These are phyloP conservation scores for Hypoxylon subgilvum DNA, from an alignment of 495 filamentous ascomycete species.

Conservation along the genomic window DNA sequence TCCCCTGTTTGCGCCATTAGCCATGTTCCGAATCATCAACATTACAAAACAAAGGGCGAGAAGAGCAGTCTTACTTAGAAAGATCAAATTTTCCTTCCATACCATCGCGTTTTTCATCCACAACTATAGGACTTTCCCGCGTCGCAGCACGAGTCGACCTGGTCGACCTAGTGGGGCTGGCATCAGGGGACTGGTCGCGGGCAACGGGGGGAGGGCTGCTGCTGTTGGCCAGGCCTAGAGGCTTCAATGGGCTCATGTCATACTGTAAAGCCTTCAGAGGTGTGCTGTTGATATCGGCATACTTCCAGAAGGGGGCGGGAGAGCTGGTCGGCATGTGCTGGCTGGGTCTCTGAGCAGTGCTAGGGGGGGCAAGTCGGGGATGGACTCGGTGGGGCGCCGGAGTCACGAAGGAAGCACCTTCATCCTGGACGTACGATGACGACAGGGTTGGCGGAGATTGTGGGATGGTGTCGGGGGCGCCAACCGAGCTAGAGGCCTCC, in stretches of 20 bases:
- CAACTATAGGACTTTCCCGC: constrained; percentile 29
- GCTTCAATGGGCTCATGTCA: constrained; percentile 60
- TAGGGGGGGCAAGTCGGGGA: constrained; percentile 83
- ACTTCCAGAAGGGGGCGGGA: constrained; percentile 98
- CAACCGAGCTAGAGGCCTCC: constrained; percentile 57
- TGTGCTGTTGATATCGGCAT: constrained; percentile 75
- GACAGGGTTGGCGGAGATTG: constrained; percentile 75
- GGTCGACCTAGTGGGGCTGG: constrained; percentile 39
- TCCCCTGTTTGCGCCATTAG: constrained; percentile 57
- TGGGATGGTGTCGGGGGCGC: constrained; percentile 63
- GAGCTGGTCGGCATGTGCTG: constrained; percentile 94
- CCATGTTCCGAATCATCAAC: neutral
- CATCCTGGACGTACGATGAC: constrained; percentile 63
- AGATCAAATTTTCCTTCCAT: constrained; percentile 68
- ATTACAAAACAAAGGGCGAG: neutral
- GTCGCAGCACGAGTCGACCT: constrained; percentile 22
- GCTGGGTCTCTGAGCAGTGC: constrained; percentile 85
- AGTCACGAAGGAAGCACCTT: constrained; percentile 69
- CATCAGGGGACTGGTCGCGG: constrained; percentile 46
- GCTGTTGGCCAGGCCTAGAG: constrained; percentile 53
- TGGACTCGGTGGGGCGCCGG: constrained; percentile 84
- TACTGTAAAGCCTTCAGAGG: constrained; percentile 70
- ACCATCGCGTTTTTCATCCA: constrained; percentile 45
- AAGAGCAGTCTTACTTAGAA: constrained; percentile 50
- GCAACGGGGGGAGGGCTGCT: constrained; percentile 69